These are phyloP conservation scores for Coemansia sp. DNA, from an alignment of 192 early-diverging fungal genomes.

Conservation along the genomic window DNA sequence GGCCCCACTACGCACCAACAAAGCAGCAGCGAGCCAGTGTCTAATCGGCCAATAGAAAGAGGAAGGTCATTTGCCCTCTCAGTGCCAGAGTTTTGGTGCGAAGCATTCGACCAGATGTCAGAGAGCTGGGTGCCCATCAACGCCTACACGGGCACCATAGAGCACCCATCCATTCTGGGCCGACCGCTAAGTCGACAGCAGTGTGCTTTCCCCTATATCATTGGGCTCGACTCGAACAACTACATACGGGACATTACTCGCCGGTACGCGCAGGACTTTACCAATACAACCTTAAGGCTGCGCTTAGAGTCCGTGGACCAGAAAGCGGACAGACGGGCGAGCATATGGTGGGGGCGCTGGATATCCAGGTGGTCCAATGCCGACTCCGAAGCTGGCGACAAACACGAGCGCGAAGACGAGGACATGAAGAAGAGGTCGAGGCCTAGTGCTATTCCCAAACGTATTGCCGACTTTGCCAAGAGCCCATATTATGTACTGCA, in stretches of 20 bases:
- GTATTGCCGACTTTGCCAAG: conserved; percentile 73
- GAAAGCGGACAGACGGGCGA: conserved; percentile 11
- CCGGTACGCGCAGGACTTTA: conserved; percentile 33
- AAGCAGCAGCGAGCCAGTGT: neutral
- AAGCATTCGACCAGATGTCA: conserved; percentile 55
- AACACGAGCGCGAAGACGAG: conserved; percentile 53
- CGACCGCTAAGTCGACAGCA: neutral
- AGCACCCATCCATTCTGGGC: conserved; percentile 12
- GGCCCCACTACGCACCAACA: too few species aligned
- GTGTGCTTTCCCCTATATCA: conserved; percentile 19
- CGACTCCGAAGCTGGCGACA: conserved; percentile 2
- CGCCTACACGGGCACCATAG: conserved; percentile 24
- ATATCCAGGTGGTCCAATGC: conserved; percentile 27
- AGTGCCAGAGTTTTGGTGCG: conserved; percentile 63
- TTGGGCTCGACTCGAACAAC: conserved; percentile 20
- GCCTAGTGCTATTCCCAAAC: conserved; percentile 73
- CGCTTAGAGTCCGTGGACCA: conserved; percentile 32
- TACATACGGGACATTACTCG: conserved; percentile 39
- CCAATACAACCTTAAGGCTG: conserved; percentile 41
- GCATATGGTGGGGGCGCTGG: conserved; percentile 46
- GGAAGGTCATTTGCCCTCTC: neutral
- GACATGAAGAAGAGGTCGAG: conserved; percentile 46
- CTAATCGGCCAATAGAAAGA: neutral
- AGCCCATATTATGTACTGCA: conserved; percentile 80
- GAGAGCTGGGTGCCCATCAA: conserved; percentile 59